phyloP scores from a whole-genome alignment of 2,329 filamentous ascomycete genomes.

The Aureobasidium uvarum region DNA sequence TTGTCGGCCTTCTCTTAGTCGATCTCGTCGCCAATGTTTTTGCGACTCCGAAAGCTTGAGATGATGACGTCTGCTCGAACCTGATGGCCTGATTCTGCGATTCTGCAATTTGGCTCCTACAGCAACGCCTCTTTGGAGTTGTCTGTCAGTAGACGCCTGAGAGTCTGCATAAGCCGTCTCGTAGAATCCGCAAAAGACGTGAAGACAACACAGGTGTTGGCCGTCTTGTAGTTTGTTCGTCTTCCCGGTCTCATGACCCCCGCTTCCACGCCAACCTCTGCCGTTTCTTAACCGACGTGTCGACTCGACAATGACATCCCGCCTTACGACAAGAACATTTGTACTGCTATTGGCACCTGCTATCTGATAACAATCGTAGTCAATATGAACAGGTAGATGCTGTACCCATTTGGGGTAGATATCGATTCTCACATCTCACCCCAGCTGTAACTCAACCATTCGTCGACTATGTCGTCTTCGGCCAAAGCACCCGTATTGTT shows the following conservation, averaged over 20 bases:
- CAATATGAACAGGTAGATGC: background rate
- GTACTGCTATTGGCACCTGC: background rate
- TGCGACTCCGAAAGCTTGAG: slow-evolving; percentile 15
- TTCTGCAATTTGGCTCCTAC: slow-evolving; percentile 11
- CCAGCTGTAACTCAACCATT: background rate
- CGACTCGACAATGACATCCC: background rate
- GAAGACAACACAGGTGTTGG: background rate
- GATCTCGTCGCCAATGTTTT: slow-evolving; percentile 18
- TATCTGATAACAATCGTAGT: too few relatives aligned
- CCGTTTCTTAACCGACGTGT: slow-evolving; percentile 1
- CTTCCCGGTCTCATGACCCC: slow-evolving; percentile 9
- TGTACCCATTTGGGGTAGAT: too few relatives aligned
- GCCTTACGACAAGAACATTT: background rate
- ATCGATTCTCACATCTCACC: background rate
- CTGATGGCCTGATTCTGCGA: slow-evolving; percentile 13
- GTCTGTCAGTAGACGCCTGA: background rate
- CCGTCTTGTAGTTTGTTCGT: background rate
- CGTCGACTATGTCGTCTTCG: background rate
- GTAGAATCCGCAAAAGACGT: background rate
- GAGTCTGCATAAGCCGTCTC: background rate
- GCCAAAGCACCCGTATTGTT: background rate
- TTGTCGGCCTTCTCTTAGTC: background rate
- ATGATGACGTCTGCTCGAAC: slow-evolving; percentile 13
- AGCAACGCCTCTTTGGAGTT: slow-evolving; percentile 2
- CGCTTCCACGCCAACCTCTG: slow-evolving; percentile 16